Base-by-base conservation (phyloP, 2,329 filamentous ascomycete genomes). In the Monosporascus sp. region DNA sequence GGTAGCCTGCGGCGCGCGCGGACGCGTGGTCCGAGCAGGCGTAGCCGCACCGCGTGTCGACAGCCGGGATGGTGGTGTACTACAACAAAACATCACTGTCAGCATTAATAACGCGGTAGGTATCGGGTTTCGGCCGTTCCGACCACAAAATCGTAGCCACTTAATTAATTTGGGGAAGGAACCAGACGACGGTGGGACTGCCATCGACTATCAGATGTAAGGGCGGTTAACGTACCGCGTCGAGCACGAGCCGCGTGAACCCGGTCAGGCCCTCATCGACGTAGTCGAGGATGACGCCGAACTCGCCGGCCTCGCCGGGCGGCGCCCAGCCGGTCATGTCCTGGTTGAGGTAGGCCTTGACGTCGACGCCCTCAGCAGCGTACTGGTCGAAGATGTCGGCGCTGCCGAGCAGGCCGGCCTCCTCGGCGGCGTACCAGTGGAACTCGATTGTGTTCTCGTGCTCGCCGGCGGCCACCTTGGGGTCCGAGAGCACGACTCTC, bases 381-480 rank as follows among this genome's bases (percentile, higher is more conserved):
- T 75, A 75, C 40, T 64, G 59, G 24, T 66, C 58, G 57, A 73
- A 74, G 50, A 75, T 67, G 24, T 66, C 70, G 34, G 90, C 87
- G 53, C 83, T 87, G 43, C 88, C 88, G 1, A 92, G 79, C 43
- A 92, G 76, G 19, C 88, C 89, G 14, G 85, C 87, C 66, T 92
- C 88, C 63, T 3, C 86, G 0, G 85, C 86, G n/a, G 81, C 84
- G 70, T 88, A 89, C 85, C 85, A 90, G 65, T 96, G 91, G 71
- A 96, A 96, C 74, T 96, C 92, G 61, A 97, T 76, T 1, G 90
- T 94, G 73, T 96, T 96, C 56, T 82, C 72, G 5, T 84, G 85
- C 60, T 88, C 81, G 56, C 90, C 90, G 40, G 77, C 72, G 20
- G 84, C 71, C 55, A 96, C 79, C 50, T 84, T 80, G 56, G 85